Percentiles rank a stretch among this genome's conserved stretches.
Evolutionary conservation across 495 filamentous ascomycete species (phyloP).

Genomic region (Annulohypoxylon stygium): DNA sequence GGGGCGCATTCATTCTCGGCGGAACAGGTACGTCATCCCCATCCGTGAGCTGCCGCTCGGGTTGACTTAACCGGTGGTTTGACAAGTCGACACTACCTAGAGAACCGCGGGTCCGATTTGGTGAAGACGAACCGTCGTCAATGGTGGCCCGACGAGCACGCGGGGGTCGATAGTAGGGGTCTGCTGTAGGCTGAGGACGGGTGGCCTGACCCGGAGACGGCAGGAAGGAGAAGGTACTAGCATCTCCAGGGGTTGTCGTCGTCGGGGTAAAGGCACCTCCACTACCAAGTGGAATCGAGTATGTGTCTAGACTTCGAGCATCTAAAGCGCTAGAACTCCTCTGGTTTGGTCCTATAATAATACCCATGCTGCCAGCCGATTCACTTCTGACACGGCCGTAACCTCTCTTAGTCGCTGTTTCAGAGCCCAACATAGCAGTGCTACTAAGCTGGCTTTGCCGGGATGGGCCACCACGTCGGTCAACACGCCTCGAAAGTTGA

Average conservation of each 20-base stretch:
- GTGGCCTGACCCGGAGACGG: constrained; percentile 65
- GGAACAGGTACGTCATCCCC: constrained; percentile 57
- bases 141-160: constrained; percentile 71
- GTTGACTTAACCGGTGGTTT: constrained; percentile 59
- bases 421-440: constrained; percentile 79
- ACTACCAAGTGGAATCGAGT: constrained; percentile 54
- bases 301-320: constrained; percentile 57
- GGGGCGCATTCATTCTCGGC: constrained; percentile 53
- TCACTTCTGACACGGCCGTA: constrained; percentile 83
- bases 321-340: constrained; percentile 62
- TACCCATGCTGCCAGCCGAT: constrained; percentile 81
- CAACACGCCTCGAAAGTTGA: constrained; percentile 83
- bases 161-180: constrained; percentile 89
- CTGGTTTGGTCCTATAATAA: constrained; percentile 67
- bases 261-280: constrained; percentile 74
- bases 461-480: constrained; percentile 69
- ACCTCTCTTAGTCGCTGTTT: constrained; percentile 73
- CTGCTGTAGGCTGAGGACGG: constrained; percentile 62
- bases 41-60: constrained; percentile 50
- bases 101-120: constrained; percentile 59
- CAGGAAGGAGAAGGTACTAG: constrained; percentile 76
- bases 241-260: constrained; percentile 75
- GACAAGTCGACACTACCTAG: constrained; percentile 66
- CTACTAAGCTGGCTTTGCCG: constrained; percentile 84
- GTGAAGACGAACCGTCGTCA: constrained; percentile 60